Evolutionary conservation across 768 basidiomycete genomes (phyloP), one percentile per base, ranked within the genome.

Genomic region (Tulasnella sp.): DNA sequence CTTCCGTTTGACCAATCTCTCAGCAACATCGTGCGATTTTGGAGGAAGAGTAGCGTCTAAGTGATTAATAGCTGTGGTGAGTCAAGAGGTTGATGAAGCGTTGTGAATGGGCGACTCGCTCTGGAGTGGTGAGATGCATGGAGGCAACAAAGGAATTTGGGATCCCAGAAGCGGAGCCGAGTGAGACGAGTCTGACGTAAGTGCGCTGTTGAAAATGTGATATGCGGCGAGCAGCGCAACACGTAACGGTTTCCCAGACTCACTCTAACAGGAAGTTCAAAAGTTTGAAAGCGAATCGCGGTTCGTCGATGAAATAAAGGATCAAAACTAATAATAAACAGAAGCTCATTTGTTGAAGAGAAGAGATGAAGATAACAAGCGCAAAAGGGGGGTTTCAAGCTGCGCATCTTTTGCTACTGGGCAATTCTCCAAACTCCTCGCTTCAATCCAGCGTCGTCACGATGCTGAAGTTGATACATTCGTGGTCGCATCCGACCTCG

Each of bases 1-100:
- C 82, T 92, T 92, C 95, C 96, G 98, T 42, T 91, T 89, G 24
- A 93, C 93, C 28, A 96, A 87, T 79, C 89, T 89, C 82, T 94
- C 91, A 0, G 94, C 94, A 82, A 90, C 91, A 37, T 90, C 85
- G 28, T 89, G 88, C 31, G 92, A 92, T 69, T 74, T 72, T 34
- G 77, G 74, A 44, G 72, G 69, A 31, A 81, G 82, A 78, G 75
- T 72, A 14, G 74, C 74, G 31, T 75, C 44, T 31, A 31, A 37
- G 64, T 31, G 64, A 6, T 18, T 69, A 37, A 31, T 69, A 37
- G 64, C 31, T 12, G 34, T 34, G 31, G 31, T 69, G 54, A 54
- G 54, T 8, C 54, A 24, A 54, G 54, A 24, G 54, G 54, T n/a
- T 54, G 54, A 24, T n/a, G 54, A 54, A n/a, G 54, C 54, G 54